Evolutionary conservation across 345 rosid species (phyloP).

Genomic region (Murraya koenigii): DNA sequence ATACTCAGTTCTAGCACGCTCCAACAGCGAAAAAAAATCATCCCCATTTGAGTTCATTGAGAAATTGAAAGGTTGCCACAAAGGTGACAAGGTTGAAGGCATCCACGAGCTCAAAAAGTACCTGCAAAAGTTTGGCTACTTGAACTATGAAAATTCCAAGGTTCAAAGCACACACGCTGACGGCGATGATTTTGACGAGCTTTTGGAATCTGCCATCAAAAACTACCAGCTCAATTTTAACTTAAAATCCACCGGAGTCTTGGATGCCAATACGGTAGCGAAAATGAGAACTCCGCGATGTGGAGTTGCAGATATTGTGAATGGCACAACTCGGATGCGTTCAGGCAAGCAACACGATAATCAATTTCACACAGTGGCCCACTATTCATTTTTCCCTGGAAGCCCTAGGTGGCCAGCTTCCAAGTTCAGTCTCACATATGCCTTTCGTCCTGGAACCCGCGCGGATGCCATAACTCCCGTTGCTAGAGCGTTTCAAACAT

Average conservation of each 20-base stretch:
- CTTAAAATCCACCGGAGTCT: conserved; percentile 18
- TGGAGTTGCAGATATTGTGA: too few relatives aligned
- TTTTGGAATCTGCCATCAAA: conserved; percentile 30
- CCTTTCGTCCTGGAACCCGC: conserved; percentile 6
- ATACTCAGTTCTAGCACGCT: not conserved
- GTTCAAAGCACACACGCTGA: not conserved
- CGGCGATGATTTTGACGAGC: conserved; percentile 31
- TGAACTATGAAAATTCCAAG: not conserved
- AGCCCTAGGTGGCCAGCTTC: conserved; percentile 34
- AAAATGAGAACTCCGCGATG: conserved; percentile 37
- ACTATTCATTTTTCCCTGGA: conserved; percentile 17
- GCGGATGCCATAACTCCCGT: not conserved
- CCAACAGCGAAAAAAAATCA: not conserved
- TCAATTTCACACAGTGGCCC: conserved; percentile 22
- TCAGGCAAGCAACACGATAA: conserved; percentile 7
- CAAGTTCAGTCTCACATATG: conserved; percentile 31
- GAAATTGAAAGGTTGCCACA: conserved; percentile 31
- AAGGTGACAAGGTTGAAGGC: conserved; percentile 30
- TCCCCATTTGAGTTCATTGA: conserved; percentile 26
- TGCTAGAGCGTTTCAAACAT: conserved; percentile 24
- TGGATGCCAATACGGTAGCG: conserved; percentile 22
- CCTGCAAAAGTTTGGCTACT: conserved; percentile 37
- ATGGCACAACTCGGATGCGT: too few relatives aligned
- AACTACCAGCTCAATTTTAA: conserved; percentile 32
- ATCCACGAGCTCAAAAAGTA: conserved; percentile 30